Evolutionary conservation across 345 rosid species (phyloP).

Genomic region (Microthlaspi erraticum): DNA sequence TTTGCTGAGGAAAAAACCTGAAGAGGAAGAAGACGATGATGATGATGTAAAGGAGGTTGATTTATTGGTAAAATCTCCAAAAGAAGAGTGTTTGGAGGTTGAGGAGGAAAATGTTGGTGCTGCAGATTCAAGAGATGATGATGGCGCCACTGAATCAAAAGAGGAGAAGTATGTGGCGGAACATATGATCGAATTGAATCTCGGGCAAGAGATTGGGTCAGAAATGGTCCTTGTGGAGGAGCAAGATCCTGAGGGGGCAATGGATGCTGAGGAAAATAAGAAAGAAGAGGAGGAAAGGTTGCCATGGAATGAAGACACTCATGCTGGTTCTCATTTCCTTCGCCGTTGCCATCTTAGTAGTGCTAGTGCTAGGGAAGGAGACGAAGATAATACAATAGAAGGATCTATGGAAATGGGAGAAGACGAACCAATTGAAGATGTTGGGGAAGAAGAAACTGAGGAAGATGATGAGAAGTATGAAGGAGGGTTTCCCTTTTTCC

Average conservation of each 20-base stretch:
- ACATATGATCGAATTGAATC: constrained; percentile 65
- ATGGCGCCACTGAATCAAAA: constrained; percentile 40
- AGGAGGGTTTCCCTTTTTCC: constrained; percentile 53
- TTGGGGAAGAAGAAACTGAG: constrained; percentile 44
- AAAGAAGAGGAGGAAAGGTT: constrained; percentile 50
- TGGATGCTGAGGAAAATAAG: constrained; percentile 58
- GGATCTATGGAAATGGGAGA: constrained; percentile 48
- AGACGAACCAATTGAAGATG: constrained; percentile 46
- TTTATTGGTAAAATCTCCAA: constrained; percentile 44
- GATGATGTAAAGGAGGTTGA: constrained; percentile 48
- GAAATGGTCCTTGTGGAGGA: constrained; percentile 39
- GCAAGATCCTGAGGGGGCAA: constrained; percentile 34
- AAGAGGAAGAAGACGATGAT: constrained; percentile 39
- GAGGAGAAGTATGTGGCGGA: constrained; percentile 57
- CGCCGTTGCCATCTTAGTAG: constrained; percentile 50
- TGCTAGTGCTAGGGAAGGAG: constrained; percentile 31
- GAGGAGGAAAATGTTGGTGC: constrained; percentile 53
- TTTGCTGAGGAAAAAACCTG: constrained; percentile 11
- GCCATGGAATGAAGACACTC: constrained; percentile 49
- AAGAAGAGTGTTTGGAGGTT: constrained; percentile 48
- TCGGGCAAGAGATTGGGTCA: constrained; percentile 55
- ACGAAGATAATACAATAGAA: constrained; percentile 41
- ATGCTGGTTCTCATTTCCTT: constrained; percentile 51
- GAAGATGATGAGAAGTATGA: constrained; percentile 50
- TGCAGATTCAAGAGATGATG: constrained; percentile 51